Evolutionary conservation across 768 basidiomycete species (phyloP).

Genomic region (Sarcomyxa edulis): DNA sequence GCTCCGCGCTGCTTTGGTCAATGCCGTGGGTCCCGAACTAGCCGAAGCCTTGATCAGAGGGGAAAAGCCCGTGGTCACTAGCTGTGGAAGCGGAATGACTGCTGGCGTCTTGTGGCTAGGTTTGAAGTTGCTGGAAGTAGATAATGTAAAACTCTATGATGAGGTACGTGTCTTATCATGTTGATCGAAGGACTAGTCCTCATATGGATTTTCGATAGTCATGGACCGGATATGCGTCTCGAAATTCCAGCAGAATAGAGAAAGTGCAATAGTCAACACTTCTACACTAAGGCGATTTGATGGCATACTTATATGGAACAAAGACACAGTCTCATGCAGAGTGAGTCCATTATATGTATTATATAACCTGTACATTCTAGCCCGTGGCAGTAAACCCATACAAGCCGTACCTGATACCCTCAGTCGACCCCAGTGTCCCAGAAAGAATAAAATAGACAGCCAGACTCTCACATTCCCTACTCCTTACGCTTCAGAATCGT

Average conservation of each 20-base stretch:
- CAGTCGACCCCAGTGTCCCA: too few relatives aligned
- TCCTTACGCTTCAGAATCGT: too few relatives aligned
- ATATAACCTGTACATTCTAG: too few relatives aligned
- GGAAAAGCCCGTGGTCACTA: constrained; percentile 57
- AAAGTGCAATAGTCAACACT: constrained; percentile 24
- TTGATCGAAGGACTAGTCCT: constrained; percentile 7
- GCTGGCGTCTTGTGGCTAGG: constrained; percentile 92
- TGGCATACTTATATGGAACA: background rate
- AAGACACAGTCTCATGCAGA: too few relatives aligned
- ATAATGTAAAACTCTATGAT: constrained; percentile 77
- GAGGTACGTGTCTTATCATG: constrained; percentile 55
- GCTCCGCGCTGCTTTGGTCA: constrained; percentile 53
- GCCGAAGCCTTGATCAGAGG: constrained; percentile 57
- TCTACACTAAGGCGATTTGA: background rate
- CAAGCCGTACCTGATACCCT: too few relatives aligned
- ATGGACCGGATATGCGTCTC: constrained; percentile 90
- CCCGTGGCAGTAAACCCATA: too few relatives aligned
- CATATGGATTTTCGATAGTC: constrained; percentile 45
- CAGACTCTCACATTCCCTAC: too few relatives aligned
- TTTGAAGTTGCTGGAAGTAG: constrained; percentile 63
- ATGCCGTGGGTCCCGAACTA: constrained; percentile 56
- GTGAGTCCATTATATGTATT: too few relatives aligned
- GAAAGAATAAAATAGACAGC: too few relatives aligned
- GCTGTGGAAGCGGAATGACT: constrained; percentile 98
- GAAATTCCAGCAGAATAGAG: constrained; percentile 68